Conservation (phyloP, 495 filamentous ascomycete species). For the Neurospora sp. region DNA sequence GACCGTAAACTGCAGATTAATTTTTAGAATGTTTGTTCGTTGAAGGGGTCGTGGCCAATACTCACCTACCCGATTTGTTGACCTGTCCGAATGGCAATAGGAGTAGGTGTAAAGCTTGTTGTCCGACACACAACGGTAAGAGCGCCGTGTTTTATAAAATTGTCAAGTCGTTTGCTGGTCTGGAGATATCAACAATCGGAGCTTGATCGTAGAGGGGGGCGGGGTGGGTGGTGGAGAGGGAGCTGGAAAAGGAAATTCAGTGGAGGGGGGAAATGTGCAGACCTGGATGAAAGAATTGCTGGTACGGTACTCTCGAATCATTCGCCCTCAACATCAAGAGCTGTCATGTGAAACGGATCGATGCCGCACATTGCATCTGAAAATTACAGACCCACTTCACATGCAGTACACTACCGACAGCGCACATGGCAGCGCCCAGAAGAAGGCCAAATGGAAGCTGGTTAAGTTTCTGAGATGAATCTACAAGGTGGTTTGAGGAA, state of each 20-base stretch:
- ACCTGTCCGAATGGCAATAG: not conserved
- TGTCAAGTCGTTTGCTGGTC: not conserved
- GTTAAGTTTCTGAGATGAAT: not conserved
- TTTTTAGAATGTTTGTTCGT: not conserved
- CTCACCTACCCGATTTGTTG: not conserved
- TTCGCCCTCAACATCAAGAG: not conserved
- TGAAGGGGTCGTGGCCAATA: not conserved
- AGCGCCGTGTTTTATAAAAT: not conserved
- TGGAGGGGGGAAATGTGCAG: too few species aligned
- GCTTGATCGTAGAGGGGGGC: not conserved
- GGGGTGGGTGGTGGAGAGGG: not conserved
- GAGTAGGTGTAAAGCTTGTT: not conserved
- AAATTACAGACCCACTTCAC: not conserved
- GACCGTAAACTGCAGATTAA: not conserved
- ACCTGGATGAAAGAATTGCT: not conserved
- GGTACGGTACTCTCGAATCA: not conserved
- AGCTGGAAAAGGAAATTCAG: not conserved
- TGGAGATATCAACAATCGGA: not conserved
- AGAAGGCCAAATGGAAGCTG: not conserved
- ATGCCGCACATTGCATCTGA: not conserved
- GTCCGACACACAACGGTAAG: not conserved
- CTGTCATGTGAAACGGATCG: not conserved
- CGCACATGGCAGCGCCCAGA: not conserved
- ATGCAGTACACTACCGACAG: not conserved
- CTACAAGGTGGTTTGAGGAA: not conserved